Evolutionary conservation across 208 protist genomes (phyloP), one percentile per base, ranked within the genome.

Genomic region (Leishmania arabica): DNA sequence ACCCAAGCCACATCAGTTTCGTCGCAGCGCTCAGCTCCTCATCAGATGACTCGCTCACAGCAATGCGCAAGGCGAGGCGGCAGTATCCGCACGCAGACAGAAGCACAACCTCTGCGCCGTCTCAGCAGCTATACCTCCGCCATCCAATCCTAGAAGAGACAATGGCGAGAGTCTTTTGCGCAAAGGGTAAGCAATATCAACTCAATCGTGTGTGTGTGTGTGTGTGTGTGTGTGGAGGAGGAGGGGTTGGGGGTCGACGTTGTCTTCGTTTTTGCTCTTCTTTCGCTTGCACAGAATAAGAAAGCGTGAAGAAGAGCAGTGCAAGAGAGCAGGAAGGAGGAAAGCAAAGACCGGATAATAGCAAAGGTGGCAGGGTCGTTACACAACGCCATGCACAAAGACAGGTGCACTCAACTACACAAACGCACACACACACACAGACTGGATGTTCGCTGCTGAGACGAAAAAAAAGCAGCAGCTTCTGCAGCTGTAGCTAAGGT

Each of bases 251-350:
- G 17, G 15, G 51, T 17, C 56, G 24, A 31, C 56, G 31, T 6
- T 8, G 56, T n/a, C 31, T 42, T 27, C 40, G 3, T 71, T 27
- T 15, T 45, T 45, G 1, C 27, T 27, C 4, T 62, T 45, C 17
- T 58, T 62, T 40, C 9, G 5, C 24, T 56, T 3, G 24, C 54
- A 40, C 70, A 15, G 49, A 70, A 24, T 24, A 2, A 62, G 13
- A 56, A 73, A 54, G 60, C 24, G 71, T n/a, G 68, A 53, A 75
- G 47, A 77, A 47, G 75, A 76, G 31, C 51, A 82, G 54, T 4
- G 51, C 47, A 75, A 31, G 11, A 66, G 73, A 31, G 72, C 40
- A 76, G n/a, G 58, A 71, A 24, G 76, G 37, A 79, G 21, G 45
- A 15, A 76, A 27, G 45, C 34, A 42, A 62, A 42, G 31, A 62